Evolutionary conservation across 768 basidiomycete species (phyloP).

Genomic region (Trametes cubensis): DNA sequence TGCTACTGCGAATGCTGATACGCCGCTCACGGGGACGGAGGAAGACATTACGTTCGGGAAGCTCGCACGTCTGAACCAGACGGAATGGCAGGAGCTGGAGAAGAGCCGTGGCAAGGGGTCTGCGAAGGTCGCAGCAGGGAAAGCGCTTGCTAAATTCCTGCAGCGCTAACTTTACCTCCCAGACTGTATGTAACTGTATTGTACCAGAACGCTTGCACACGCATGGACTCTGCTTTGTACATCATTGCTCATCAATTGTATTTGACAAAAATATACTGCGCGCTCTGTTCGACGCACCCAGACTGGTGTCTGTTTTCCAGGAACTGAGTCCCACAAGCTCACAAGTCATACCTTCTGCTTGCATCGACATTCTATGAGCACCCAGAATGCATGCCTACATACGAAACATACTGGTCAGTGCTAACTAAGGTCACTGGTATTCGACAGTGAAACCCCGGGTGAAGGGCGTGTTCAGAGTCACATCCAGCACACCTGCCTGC

Average conservation of each 20-base stretch:
- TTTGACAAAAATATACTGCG: too few species aligned
- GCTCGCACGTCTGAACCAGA: background rate
- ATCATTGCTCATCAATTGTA: background rate
- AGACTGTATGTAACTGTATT: background rate
- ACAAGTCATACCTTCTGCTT: too few species aligned
- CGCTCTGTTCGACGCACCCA: too few species aligned
- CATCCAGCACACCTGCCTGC: constrained; percentile 46
- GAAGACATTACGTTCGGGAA: background rate
- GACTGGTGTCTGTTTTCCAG: too few species aligned
- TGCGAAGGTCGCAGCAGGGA: constrained; percentile 11
- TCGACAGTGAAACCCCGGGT: constrained; percentile 38
- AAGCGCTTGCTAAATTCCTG: constrained; percentile 4
- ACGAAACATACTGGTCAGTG: too few species aligned
- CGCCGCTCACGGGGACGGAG: background rate
- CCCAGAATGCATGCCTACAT: too few species aligned
- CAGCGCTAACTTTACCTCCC: background rate
- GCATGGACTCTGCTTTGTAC: too few species aligned
- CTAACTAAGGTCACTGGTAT: background rate
- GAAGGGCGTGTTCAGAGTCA: constrained; percentile 44
- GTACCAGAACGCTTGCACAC: background rate
- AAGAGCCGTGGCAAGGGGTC: constrained; percentile 9
- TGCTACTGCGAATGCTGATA: background rate
- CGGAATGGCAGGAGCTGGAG: constrained; percentile 9
- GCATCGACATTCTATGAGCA: too few species aligned
- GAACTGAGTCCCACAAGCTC: too few species aligned